Conservation (phyloP, 2,329 filamentous ascomycete genomes). For the Pyrenophora tritici-repentis region DNA sequence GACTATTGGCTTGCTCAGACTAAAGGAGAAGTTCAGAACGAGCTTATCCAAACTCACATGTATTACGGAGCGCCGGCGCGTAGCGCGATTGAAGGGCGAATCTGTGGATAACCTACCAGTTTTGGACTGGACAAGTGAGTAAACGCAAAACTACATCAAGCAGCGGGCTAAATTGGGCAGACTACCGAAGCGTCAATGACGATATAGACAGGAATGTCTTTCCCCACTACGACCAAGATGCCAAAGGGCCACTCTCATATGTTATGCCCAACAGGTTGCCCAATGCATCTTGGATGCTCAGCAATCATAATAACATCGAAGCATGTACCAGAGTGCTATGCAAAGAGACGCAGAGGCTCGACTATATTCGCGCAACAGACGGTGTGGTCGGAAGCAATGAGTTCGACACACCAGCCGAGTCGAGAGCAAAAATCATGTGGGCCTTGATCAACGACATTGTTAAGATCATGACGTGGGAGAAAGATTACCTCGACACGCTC, state of each 20-base stretch:
- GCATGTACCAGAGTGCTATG: conserved; percentile 18
- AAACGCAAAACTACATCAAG: background rate
- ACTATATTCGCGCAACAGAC: background rate
- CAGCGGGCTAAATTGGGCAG: conserved; percentile 21
- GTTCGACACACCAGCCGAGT: conserved; percentile 3
- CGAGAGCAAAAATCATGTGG: background rate
- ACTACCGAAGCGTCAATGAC: conserved; percentile 27
- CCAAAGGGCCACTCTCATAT: conserved; percentile 7
- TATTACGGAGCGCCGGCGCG: conserved; percentile 37
- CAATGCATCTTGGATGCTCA: conserved; percentile 12
- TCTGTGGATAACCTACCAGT: conserved; percentile 24
- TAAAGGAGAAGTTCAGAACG: conserved; percentile 30
- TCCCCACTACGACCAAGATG: conserved; percentile 24
- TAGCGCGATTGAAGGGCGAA: conserved; percentile 38
- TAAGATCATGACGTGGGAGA: background rate
- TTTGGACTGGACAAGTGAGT: conserved; percentile 28
- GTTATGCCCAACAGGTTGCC: conserved; percentile 23
- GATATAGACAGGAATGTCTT: conserved; percentile 32
- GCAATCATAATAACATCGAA: conserved; percentile 13
- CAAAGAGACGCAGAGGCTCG: conserved; percentile 4
- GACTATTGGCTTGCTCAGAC: conserved; percentile 28
- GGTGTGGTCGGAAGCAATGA: too few relatives aligned
- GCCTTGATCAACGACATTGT: background rate
- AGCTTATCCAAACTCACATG: conserved; percentile 42
- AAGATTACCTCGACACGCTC: background rate